These are phyloP conservation scores for Pelargonium cotyledonis DNA, from an alignment of 441 rosid genomes.

Conservation along the genomic window DNA sequence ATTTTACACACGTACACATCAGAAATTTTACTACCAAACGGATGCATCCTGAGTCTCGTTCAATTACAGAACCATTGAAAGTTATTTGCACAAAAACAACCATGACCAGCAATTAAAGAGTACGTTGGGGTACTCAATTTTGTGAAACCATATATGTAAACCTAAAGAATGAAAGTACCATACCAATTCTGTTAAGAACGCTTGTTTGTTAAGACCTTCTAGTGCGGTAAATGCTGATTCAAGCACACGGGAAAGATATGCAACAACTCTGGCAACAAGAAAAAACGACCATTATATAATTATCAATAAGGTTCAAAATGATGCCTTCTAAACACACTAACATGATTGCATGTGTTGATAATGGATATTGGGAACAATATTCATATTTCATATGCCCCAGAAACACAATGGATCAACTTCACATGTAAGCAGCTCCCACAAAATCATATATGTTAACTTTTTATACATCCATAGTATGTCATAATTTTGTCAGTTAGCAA, in stretches of 20 bases:
- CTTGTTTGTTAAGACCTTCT: conserved; percentile 98
- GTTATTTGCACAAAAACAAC: conserved; percentile 1
- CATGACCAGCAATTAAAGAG: conserved; percentile 4
- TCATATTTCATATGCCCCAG: background rate
- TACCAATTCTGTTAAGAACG: conserved; percentile 96
- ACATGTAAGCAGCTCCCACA: conserved; percentile 16
- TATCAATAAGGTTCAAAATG: background rate
- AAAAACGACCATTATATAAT: conserved; percentile 19
- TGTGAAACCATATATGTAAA: conserved; percentile 3
- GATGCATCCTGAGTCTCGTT: background rate
- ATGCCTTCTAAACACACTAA: conserved; percentile 2
- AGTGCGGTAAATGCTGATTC: conserved; percentile 94
- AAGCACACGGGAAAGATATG: conserved; percentile 94
- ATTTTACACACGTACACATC: background rate
- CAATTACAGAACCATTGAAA: background rate
- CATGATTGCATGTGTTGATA: background rate
- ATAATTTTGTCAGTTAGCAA: conserved; percentile 16
- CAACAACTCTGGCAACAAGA: conserved; percentile 63
- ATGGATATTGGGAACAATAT: background rate
- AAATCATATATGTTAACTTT: conserved; percentile 15
- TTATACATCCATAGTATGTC: conserved; percentile 14
- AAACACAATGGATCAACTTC: conserved; percentile 9
- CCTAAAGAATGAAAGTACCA: conserved; percentile 14
- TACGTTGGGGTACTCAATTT: background rate
- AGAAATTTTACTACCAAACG: background rate